Evolutionary conservation across 202 grass and related monocot genomes (phyloP).

Genomic region (Alloteropsis angusta): DNA sequence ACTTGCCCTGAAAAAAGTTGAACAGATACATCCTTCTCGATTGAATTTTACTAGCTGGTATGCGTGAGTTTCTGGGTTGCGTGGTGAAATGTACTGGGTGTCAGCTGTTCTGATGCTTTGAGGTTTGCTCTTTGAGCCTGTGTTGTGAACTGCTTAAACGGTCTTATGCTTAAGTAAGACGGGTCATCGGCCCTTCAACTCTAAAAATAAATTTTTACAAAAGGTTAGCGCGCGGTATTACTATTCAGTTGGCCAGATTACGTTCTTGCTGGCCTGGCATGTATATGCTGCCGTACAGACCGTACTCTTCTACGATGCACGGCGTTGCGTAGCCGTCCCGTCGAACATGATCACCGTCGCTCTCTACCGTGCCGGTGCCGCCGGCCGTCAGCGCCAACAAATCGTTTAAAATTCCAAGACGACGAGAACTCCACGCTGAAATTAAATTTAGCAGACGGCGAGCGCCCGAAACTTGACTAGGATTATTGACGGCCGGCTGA

Average conservation of each 20-base stretch:
- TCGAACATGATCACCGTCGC: not conserved
- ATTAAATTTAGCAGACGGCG: not conserved
- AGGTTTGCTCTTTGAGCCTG: no score
- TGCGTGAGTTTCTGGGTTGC: no score
- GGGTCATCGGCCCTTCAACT: no score
- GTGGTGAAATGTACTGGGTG: no score
- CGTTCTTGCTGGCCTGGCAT: not conserved
- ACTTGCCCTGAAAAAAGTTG: no score
- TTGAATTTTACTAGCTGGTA: no score
- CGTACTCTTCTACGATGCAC: not conserved
- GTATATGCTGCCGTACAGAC: not conserved
- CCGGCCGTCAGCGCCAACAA: not conserved
- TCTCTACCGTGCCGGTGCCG: not conserved
- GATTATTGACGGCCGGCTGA: not conserved
- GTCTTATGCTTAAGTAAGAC: no score
- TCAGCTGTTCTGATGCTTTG: no score
- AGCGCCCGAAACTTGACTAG: not conserved
- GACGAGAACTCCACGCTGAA: not conserved
- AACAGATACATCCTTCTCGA: no score
- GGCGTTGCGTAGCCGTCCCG: not conserved
- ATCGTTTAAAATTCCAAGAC: not conserved
- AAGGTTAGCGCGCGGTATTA: not conserved
- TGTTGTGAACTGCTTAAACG: no score
- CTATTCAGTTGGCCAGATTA: not conserved
- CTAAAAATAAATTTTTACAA: no score